Base-by-base conservation (phyloP, 2,329 filamentous ascomycete species). In the Cytospora piceicola region DNA sequence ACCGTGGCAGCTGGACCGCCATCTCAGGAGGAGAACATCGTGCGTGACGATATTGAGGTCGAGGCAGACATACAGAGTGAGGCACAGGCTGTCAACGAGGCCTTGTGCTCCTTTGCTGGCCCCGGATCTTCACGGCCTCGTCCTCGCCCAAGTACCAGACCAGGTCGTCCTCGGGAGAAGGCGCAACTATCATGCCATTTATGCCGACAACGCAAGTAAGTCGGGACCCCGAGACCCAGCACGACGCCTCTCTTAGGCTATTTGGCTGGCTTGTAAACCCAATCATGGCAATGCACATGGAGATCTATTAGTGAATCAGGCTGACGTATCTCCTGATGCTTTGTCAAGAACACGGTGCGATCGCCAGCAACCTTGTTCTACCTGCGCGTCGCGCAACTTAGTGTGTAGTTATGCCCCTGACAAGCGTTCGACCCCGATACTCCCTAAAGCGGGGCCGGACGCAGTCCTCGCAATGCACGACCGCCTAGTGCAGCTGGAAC, bases 151-250 rank as follows among this genome's bases (percentile, higher is more conserved):
- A n/a, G 5, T 46, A 3, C 11, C 3, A 20, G 20, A 7, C 22
- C n/a, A 46, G 42, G 17, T 46, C 42, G 42, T 46, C 42, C 20
- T 46, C 42, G 42, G 20, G 73, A 75, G 29, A 76, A 75, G 60
- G 71, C 72, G 8, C 73, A 74, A 63, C 66, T 76, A 1, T 74
- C 72, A n/a, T 76, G 75, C 62, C 72, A 72, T 58, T 58, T 69
- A 49, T 76, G 73, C 58, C 69, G 72, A 14, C 66, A 70, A 42
- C 69, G 73, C 57, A 76, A 76, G 74, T 76, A 69, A 68, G 72
- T 64, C 12, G 3, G 17, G 34, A 36, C 32, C 6, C 11, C 32
- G 32, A 34, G 6, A 34, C 32, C 32, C 8, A 12, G 32, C 32
- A 34, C 32, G 32, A 4, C 32, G 11, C 11, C 32, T 12, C 32